Evolutionary conservation across 441 rosid species (phyloP).

Genomic region (Populus hybrid): DNA sequence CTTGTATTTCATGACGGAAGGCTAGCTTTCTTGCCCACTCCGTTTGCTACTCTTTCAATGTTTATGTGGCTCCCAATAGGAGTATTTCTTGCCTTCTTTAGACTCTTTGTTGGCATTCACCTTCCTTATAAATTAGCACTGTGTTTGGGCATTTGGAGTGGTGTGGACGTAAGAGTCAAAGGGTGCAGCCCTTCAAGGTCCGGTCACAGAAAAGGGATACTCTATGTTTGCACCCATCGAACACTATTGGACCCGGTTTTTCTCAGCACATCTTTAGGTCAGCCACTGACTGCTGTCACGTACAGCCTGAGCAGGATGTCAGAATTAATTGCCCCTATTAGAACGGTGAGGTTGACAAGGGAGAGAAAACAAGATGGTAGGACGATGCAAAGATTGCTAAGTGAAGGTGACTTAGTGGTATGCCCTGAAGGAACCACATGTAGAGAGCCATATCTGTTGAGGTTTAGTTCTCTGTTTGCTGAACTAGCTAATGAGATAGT

Average conservation of each 20-base stretch:
- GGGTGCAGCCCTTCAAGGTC: constrained; percentile 25
- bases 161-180: constrained; percentile 40
- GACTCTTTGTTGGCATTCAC: constrained; percentile 49
- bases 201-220: constrained; percentile 41
- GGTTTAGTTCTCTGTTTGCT: constrained; percentile 90
- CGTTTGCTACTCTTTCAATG: constrained; percentile 65
- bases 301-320: constrained; percentile 91
- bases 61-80: constrained; percentile 79
- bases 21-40: constrained; percentile 90
- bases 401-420: constrained; percentile 79
- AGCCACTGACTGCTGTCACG: constrained; percentile 78
- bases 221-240: constrained; percentile 83
- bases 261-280: constrained; percentile 49
- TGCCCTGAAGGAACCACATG: constrained; percentile 99
- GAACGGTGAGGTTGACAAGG: constrained; percentile 71
- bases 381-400: constrained; percentile 59
- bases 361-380: constrained; percentile 62
- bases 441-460: constrained; percentile 78
- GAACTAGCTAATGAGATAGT: constrained; percentile 81
- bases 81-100: constrained; percentile 47
- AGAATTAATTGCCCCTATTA: constrained; percentile 75
- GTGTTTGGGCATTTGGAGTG: constrained; percentile 38
- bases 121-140: constrained; percentile 60
- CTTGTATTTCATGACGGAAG: constrained; percentile 92
- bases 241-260: constrained; percentile 88